A percentile compares a stretch with the other conserved stretches of the same genome.
These are phyloP conservation scores for Smittium mucronatum DNA, from an alignment of 371 early-diverging fungal species.

Conservation along the genomic window DNA sequence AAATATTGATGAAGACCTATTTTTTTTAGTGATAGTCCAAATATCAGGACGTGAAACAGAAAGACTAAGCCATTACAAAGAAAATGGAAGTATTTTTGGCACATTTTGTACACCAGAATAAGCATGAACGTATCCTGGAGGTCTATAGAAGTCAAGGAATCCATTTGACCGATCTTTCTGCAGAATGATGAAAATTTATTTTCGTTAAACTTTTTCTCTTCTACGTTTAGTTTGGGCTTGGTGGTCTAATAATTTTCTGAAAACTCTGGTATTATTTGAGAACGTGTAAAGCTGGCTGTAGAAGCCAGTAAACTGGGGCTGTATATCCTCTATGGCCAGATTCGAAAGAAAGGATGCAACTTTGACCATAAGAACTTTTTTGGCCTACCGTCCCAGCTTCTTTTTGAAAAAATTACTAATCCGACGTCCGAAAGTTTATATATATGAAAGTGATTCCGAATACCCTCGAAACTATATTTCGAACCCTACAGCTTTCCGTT, in stretches of 20 bases:
- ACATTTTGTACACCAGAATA: not conserved
- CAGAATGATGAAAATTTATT: not conserved
- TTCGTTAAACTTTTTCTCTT: not conserved
- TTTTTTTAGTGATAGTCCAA: not conserved
- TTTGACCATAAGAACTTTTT: not conserved
- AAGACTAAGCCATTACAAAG: not conserved
- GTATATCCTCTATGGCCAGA: not conserved
- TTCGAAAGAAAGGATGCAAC: not conserved
- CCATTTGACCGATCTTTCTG: not conserved
- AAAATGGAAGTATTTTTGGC: not conserved
- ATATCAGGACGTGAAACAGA: not conserved
- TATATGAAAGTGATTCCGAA: not conserved
- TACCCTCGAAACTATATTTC: not conserved
- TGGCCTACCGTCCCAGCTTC: not conserved
- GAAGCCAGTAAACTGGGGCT: not conserved
- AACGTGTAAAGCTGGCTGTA: not conserved
- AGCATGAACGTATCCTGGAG: not conserved
- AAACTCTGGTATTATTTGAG: not conserved
- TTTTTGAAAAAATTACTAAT: not conserved
- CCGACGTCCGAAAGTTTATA: not conserved
- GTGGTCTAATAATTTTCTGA: not conserved
- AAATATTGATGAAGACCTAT: not conserved
- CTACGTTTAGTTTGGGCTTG: not conserved
- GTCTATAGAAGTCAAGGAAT: not conserved
- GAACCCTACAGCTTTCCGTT: not conserved